phyloP scores from a whole-genome alignment of 2,329 filamentous ascomycete genomes.

The Aspergillus sp. region DNA sequence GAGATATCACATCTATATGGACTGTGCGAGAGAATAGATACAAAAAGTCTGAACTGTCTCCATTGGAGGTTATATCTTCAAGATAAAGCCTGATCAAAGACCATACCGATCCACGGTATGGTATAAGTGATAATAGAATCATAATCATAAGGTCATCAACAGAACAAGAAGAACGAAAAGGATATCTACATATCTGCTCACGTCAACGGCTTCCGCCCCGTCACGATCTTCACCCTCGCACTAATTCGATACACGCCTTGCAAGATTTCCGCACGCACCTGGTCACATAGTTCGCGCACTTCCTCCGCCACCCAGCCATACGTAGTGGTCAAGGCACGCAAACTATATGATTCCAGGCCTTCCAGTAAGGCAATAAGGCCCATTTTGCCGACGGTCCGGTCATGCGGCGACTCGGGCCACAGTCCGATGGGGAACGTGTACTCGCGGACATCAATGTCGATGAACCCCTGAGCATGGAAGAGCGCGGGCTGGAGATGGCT shows the following conservation, averaged over 20 bases:
- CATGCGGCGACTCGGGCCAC: constrained; percentile 37
- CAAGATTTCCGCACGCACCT: constrained; percentile 41
- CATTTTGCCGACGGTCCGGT: constrained; percentile 46
- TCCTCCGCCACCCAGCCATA: constrained; percentile 36
- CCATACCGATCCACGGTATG: too few species aligned
- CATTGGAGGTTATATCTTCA: background rate
- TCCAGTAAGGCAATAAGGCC: constrained; percentile 42
- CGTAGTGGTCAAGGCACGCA: constrained; percentile 39
- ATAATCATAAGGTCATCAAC: too few species aligned
- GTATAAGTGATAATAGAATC: too few species aligned
- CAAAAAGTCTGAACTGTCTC: background rate
- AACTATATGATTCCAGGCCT: constrained; percentile 41
- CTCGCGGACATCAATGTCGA: constrained; percentile 43
- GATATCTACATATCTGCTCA: too few species aligned
- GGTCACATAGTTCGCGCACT: constrained; percentile 40
- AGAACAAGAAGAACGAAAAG: too few species aligned
- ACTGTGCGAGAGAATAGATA: background rate
- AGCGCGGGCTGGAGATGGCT: constrained; percentile 45
- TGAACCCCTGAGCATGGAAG: constrained; percentile 48
- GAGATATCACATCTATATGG: background rate
- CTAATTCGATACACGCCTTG: constrained; percentile 27
- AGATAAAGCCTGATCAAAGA: too few species aligned
- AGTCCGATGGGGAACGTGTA: constrained; percentile 40
- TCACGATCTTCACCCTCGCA: constrained; percentile 30
- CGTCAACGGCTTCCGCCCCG: constrained; percentile 30